Conservation (phyloP, 331 rosid species). For the Quercus tomentella region DNA sequence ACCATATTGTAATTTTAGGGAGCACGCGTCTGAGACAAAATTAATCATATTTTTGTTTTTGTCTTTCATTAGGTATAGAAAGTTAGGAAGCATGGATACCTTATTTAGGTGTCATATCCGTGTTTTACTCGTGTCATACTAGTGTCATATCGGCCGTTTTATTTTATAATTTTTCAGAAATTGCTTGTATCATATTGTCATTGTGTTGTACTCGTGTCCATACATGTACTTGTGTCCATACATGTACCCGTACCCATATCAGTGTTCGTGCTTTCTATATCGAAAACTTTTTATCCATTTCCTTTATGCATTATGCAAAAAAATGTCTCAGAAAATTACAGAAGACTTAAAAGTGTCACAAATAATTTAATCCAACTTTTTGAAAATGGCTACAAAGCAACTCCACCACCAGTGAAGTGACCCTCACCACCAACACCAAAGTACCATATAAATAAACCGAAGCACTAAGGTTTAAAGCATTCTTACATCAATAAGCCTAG, state of each 20-base stretch:
- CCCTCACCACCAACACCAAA: constrained; percentile 33
- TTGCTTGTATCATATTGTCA: accelerated
- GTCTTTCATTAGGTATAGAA: no score
- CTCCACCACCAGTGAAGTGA: constrained; percentile 26
- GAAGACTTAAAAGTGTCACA: background rate
- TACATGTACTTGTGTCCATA: no score
- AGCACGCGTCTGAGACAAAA: no score
- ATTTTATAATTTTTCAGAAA: no score
- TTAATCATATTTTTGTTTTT: background rate
- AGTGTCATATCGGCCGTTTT: accelerated
- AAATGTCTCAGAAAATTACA: background rate
- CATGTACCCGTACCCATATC: accelerated
- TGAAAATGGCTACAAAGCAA: constrained; percentile 18
- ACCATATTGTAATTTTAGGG: no score
- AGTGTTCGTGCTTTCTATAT: accelerated
- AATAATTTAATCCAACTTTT: no score
- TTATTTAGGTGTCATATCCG: accelerated
- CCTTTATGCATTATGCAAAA: background rate
- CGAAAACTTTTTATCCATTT: background rate
- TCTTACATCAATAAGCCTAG: no score
- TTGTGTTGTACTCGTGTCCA: no score
- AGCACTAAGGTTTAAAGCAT: constrained; percentile 18
- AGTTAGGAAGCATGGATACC: no score
- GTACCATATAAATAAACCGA: constrained; percentile 28
- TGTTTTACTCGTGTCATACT: accelerated